Evolutionary conservation across 2,329 filamentous ascomycete species (phyloP).

Genomic region (Lachnellula hyalina): DNA sequence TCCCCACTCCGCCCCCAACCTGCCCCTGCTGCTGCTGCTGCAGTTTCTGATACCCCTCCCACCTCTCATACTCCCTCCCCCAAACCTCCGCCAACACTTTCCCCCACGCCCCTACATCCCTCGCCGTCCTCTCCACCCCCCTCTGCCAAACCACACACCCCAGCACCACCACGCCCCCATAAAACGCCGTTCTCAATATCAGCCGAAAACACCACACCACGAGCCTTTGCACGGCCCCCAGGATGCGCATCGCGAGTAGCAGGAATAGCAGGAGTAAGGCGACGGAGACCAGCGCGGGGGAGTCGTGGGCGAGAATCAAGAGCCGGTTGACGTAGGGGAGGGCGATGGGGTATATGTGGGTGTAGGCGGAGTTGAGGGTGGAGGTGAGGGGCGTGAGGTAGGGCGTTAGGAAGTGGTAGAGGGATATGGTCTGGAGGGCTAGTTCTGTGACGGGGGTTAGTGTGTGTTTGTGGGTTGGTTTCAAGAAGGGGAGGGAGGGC

Average conservation of each 20-base stretch:
- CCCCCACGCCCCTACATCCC: constrained; percentile 51
- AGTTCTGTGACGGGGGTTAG: constrained; percentile 11
- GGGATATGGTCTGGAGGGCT: constrained; percentile 7
- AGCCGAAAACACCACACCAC: constrained; percentile 75
- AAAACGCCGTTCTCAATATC: constrained; percentile 57
- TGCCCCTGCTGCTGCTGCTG: neutral
- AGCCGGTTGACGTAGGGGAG: constrained; percentile 15
- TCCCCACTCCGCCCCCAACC: constrained; percentile 26
- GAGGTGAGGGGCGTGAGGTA: constrained; percentile 15
- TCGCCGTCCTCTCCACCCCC: constrained; percentile 58
- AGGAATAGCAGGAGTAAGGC: constrained; percentile 54
- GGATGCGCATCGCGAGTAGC: constrained; percentile 58
- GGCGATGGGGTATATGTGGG: constrained; percentile 16
- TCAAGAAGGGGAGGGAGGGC: neutral
- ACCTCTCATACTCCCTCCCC: constrained; percentile 52
- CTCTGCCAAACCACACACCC: constrained; percentile 57
- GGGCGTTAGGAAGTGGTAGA: constrained; percentile 19
- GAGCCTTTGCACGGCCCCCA: constrained; percentile 64
- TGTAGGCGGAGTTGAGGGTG: neutral
- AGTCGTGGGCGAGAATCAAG: constrained; percentile 16
- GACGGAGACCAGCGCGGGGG: constrained; percentile 40
- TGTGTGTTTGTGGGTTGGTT: neutral
- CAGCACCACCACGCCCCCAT: constrained; percentile 50
- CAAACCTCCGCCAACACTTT: constrained; percentile 49
- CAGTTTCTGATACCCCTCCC: constrained; percentile 38